phyloP scores from a whole-genome alignment of 2,329 filamentous ascomycete genomes.

The Hirsutella minnesotensis region DNA sequence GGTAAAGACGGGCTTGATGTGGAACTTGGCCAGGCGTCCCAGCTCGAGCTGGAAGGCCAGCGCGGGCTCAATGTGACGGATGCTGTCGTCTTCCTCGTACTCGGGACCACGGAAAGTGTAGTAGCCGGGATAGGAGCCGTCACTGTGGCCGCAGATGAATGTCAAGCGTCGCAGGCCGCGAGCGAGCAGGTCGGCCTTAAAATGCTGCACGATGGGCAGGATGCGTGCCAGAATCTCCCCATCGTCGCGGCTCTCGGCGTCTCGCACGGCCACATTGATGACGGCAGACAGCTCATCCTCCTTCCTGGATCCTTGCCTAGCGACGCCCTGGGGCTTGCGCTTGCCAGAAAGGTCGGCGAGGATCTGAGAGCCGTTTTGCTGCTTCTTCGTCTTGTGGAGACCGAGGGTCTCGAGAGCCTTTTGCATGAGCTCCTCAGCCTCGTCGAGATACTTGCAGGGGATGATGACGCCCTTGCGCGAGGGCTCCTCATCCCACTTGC shows the following conservation, averaged over 20 bases:
- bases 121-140: constrained; percentile 92
- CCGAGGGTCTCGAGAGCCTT: constrained; percentile 81
- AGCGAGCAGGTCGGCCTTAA: constrained; percentile 72
- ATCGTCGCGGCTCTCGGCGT: constrained; percentile 76
- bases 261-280: constrained; percentile 81
- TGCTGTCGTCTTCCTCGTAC: constrained; percentile 86
- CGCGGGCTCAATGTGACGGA: constrained; percentile 93
- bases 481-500: constrained; percentile 63
- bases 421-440: constrained; percentile 75
- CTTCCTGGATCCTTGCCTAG: constrained; percentile 24
- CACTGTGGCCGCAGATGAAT: constrained; percentile 90
- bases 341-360: constrained; percentile 64
- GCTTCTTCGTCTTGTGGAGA: constrained; percentile 44
- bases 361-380: constrained; percentile 40
- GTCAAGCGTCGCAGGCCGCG: constrained; percentile 81
- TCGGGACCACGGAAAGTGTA: constrained; percentile 92
- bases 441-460: constrained; percentile 85
- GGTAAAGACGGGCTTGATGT: constrained; percentile 96
- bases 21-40: constrained; percentile 86
- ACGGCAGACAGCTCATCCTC: constrained; percentile 81
- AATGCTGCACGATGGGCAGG: constrained; percentile 60
- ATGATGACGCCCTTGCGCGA: constrained; percentile 88
- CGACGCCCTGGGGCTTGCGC: constrained; percentile 37
- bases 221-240: constrained; percentile 69
- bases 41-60: constrained; percentile 98